Conservation (phyloP, 345 rosid genomes). For the Lagerstroemia speciosa region DNA sequence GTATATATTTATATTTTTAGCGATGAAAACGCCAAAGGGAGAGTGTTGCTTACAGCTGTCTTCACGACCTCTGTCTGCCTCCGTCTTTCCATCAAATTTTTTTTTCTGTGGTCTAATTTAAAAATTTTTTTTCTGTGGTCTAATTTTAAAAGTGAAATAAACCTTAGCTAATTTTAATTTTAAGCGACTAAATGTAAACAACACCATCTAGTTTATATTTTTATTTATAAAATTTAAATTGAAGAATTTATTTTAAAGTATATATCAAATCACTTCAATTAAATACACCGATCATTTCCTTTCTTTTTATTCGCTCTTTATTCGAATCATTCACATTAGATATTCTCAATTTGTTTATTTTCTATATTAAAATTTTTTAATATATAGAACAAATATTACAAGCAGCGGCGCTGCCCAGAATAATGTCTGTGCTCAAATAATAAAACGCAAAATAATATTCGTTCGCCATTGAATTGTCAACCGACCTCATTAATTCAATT, state of each 20-base stretch:
- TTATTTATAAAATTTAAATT: no score
- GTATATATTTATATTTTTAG: not conserved
- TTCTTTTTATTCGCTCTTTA: not conserved
- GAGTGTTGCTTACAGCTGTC: slow-evolving; percentile 12
- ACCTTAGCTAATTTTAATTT: no score
- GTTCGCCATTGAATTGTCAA: not conserved
- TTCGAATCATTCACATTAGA: no score
- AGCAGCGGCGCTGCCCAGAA: no score
- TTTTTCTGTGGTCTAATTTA: no score
- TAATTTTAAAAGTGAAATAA: not conserved
- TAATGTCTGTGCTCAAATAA: no score
- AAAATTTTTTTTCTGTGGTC: not conserved
- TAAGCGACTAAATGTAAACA: no score
- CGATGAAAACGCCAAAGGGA: not conserved
- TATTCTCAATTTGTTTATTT: not conserved
- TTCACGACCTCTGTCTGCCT: slow-evolving; percentile 8
- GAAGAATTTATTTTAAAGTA: no score
- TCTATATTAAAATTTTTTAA: not conserved
- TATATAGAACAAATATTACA: no score
- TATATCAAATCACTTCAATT: no score
- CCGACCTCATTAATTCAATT: not conserved
- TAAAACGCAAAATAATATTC: not conserved
- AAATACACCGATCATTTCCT: no score
- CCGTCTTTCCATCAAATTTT: not conserved
- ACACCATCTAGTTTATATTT: no score